Percentiles rank a stretch among this genome's conserved stretches.
Evolutionary conservation across 139 green algal species (phyloP).

Genomic region (Closterium sp.): DNA sequence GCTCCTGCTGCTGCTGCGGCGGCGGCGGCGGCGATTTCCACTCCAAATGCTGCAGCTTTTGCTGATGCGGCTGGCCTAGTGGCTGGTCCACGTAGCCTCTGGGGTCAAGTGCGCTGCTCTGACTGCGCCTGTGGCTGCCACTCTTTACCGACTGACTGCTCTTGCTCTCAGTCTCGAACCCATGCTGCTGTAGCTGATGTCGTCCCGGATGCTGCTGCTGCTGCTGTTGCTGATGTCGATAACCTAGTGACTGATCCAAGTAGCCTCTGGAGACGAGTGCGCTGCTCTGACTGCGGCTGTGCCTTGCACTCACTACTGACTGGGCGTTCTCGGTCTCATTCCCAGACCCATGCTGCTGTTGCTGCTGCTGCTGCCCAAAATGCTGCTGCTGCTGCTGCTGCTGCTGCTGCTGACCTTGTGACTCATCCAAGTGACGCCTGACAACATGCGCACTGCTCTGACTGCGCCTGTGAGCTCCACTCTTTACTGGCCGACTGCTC

Average conservation of each 20-base stretch:
- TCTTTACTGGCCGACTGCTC: background rate
- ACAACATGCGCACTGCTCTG: background rate
- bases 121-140: background rate
- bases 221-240: too few species aligned
- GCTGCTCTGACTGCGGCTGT: too few species aligned
- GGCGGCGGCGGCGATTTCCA: too few species aligned
- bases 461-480: background rate
- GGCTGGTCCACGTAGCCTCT: too few species aligned
- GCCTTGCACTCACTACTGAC: background rate
- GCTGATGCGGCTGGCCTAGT: too few species aligned
- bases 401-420: background rate
- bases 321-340: background rate
- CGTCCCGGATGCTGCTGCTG: too few species aligned
- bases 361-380: background rate
- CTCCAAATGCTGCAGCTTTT: too few species aligned
- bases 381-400: background rate
- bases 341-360: background rate
- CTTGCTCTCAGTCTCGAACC: background rate
- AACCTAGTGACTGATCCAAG: too few species aligned
- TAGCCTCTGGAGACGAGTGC: too few species aligned
- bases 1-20: too few species aligned
- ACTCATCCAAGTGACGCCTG: background rate
- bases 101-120: too few species aligned
- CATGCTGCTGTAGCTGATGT: too few species aligned
- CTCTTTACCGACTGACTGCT: background rate